These are phyloP conservation scores for Pythium periplocum DNA, from an alignment of 352 stramenopile species.

Conservation along the genomic window DNA sequence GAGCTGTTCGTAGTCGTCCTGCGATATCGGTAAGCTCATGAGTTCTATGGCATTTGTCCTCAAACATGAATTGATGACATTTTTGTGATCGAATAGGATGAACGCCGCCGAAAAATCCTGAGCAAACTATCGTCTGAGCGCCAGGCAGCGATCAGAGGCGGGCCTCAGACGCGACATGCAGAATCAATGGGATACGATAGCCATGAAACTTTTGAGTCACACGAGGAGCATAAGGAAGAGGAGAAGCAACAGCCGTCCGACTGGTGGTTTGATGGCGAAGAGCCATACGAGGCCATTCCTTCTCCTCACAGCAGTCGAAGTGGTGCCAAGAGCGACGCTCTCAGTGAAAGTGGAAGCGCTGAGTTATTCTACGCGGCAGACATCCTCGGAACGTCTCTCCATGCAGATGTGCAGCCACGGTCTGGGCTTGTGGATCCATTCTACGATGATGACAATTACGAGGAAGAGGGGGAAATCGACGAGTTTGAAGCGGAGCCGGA, in stretches of 20 bases:
- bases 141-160: constrained; percentile 27
- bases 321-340: neutral
- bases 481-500: constrained; percentile 1
- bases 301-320: neutral
- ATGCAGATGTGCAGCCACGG: constrained; percentile 12
- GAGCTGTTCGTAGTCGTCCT: no score
- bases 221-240: neutral
- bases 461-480: neutral
- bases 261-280: neutral
- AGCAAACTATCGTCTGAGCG: constrained; percentile 57
- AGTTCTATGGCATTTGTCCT: no score
- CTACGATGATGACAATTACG: neutral
- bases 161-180: neutral
- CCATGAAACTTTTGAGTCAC: neutral
- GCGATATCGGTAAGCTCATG: no score
- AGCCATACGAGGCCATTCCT: neutral
- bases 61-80: no score
- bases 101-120: constrained; percentile 56
- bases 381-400: constrained; percentile 10
- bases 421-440: constrained; percentile 13
- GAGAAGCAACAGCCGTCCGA: neutral
- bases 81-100: constrained; percentile 24
- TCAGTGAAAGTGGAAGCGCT: no score
- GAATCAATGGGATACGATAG: neutral
- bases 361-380: constrained; percentile 22